Percentiles rank a stretch among this genome's conserved stretches.
These are phyloP conservation scores for Edaphochlamys debaryana DNA, from an alignment of 139 green algal genomes.

Conservation along the genomic window DNA sequence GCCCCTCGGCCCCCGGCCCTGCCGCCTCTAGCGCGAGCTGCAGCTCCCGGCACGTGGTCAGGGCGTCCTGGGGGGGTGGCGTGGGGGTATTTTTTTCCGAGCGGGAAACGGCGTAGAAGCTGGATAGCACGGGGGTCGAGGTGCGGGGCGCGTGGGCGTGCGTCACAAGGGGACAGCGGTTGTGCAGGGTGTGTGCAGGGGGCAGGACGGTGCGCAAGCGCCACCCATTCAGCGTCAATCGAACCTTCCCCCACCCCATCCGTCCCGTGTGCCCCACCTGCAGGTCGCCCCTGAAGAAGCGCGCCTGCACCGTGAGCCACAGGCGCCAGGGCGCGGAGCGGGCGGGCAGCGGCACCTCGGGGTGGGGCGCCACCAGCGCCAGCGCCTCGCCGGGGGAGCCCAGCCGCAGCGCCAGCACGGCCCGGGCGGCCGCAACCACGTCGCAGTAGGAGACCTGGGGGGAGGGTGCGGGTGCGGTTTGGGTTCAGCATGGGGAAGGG, in stretches of 20 bases:
- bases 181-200: too few relatives aligned
- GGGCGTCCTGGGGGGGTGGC: slow-evolving; percentile 2
- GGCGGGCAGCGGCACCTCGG: slow-evolving; percentile 24
- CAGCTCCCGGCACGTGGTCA: slow-evolving; percentile 15
- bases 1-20: too few relatives aligned
- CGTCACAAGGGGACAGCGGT: too few relatives aligned
- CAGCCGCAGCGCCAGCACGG: slow-evolving; percentile 35
- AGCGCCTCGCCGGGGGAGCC: neutral
- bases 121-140: too few relatives aligned
- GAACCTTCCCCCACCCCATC: too few relatives aligned
- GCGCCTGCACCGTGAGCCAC: slow-evolving; percentile 51
- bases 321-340: slow-evolving; percentile 39
- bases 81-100: too few relatives aligned
- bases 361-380: slow-evolving; percentile 17
- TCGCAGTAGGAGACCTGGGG: slow-evolving; percentile 55
- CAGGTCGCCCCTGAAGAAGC: slow-evolving; percentile 38
- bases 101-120: too few relatives aligned
- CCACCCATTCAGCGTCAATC: too few relatives aligned
- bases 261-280: too few relatives aligned
- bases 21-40: neutral
- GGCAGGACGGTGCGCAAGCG: too few relatives aligned
- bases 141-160: too few relatives aligned
- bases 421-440: slow-evolving; percentile 42
- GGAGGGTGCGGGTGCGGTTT: too few relatives aligned
- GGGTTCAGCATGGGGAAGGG: neutral